These are phyloP conservation scores for Tulasnella calospora DNA, from an alignment of 768 basidiomycete species.

Conservation along the genomic window DNA sequence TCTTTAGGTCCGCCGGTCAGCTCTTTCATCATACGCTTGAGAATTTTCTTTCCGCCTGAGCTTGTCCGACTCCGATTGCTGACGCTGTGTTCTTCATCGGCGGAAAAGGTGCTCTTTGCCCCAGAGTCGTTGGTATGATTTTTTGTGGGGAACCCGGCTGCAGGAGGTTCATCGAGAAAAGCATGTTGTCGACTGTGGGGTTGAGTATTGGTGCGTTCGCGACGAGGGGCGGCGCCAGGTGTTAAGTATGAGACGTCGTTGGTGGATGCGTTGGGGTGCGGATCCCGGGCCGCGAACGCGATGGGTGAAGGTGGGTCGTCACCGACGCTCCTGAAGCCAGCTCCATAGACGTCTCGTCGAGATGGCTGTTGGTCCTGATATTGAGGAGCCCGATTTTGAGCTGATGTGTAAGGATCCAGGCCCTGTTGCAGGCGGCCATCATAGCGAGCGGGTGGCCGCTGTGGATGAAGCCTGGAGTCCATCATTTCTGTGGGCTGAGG, in stretches of 20 bases:
- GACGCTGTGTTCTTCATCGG: background rate
- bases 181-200: background rate
- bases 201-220: background rate
- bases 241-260: background rate
- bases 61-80: constrained; percentile 1
- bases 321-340: background rate
- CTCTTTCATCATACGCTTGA: constrained; percentile 12
- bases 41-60: constrained; percentile 2
- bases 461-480: background rate
- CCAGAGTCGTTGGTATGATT: background rate
- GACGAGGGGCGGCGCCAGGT: background rate
- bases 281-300: constrained; percentile 1
- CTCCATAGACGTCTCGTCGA: background rate
- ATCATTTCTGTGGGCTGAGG: background rate
- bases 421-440: background rate
- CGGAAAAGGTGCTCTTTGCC: constrained; percentile 14
- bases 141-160: background rate
- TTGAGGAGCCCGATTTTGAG: background rate
- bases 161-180: constrained; percentile 6
- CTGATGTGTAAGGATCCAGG: background rate
- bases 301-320: background rate
- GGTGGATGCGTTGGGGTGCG: background rate
- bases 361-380: background rate
- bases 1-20: background rate
- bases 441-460: background rate